phyloP scores from a whole-genome alignment of 768 basidiomycete genomes.

The Phaeotremella skinneri region DNA sequence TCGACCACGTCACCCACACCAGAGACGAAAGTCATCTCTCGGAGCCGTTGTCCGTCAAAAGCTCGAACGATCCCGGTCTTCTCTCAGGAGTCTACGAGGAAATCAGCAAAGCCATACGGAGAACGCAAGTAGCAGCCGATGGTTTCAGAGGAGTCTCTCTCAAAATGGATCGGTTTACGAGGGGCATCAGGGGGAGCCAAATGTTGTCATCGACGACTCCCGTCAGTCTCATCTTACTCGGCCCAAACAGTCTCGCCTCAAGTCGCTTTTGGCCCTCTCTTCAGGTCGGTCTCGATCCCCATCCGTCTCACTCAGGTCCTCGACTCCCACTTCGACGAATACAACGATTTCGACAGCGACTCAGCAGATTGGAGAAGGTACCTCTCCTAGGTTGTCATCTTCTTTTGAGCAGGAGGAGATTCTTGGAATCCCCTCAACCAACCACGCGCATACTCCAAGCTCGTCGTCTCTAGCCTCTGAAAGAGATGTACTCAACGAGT shows the following conservation, averaged over 20 bases:
- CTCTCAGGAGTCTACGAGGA: background rate
- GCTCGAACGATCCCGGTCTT: background rate
- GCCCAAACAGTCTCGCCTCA: constrained; percentile 12
- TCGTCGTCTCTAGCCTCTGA: too few species aligned
- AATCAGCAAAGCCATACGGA: background rate
- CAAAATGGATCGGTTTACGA: too few species aligned
- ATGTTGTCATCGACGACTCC: background rate
- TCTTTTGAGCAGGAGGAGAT: too few species aligned
- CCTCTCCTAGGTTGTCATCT: background rate
- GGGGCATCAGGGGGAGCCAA: too few species aligned
- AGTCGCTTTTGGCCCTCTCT: constrained; percentile 10
- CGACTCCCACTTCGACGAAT: background rate
- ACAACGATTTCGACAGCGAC: background rate
- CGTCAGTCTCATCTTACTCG: background rate
- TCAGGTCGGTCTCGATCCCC: constrained; percentile 12
- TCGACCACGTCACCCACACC: background rate
- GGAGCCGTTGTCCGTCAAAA: background rate
- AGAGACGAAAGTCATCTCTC: background rate
- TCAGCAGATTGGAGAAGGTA: background rate
- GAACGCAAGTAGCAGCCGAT: background rate
- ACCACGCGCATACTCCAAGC: constrained; percentile 7
- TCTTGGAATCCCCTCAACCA: background rate
- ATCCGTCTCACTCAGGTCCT: constrained; percentile 8
- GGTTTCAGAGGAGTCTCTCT: background rate
- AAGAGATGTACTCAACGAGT: too few species aligned